Conservation (phyloP, 768 basidiomycete species). For the Lyophyllum decastes region DNA sequence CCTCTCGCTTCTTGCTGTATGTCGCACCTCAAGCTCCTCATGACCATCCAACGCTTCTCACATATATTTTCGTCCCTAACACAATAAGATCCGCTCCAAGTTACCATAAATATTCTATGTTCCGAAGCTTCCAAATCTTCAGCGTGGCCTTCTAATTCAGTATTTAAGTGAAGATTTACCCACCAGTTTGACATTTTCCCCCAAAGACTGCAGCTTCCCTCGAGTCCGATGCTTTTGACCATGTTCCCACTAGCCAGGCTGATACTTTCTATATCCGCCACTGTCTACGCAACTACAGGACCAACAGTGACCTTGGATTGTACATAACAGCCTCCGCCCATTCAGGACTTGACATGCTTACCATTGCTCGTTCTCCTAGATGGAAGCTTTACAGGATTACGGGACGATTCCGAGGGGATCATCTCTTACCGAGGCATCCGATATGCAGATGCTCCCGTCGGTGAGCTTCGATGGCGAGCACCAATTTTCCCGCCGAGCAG, state of each 20-base stretch:
- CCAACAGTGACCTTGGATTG: conserved; percentile 24
- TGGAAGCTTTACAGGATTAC: conserved; percentile 36
- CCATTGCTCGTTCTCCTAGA: conserved; percentile 26
- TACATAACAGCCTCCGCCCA: conserved; percentile 7
- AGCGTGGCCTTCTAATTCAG: too few relatives aligned
- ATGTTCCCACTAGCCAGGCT: background rate
- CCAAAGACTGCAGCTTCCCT: background rate
- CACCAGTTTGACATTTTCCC: background rate
- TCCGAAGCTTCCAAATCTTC: too few relatives aligned
- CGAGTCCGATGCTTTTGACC: background rate
- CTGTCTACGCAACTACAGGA: background rate
- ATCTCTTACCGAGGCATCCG: conserved; percentile 42
- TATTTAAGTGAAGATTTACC: too few relatives aligned
- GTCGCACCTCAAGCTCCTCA: too few relatives aligned
- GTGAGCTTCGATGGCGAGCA: conserved; percentile 40
- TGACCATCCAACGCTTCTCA: too few relatives aligned
- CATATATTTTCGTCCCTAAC: too few relatives aligned
- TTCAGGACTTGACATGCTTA: background rate
- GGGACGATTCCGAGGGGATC: conserved; percentile 30
- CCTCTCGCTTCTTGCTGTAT: too few relatives aligned
- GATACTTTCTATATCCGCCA: background rate
- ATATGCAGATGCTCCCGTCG: conserved; percentile 44
- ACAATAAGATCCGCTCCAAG: too few relatives aligned
- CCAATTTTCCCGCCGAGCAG: conserved; percentile 38
- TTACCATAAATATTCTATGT: too few relatives aligned